A percentile compares a stretch with the other conserved stretches of the same genome.
phyloP scores from a whole-genome alignment of 2,329 filamentous ascomycete genomes.

The Trichoderma lentiforme region DNA sequence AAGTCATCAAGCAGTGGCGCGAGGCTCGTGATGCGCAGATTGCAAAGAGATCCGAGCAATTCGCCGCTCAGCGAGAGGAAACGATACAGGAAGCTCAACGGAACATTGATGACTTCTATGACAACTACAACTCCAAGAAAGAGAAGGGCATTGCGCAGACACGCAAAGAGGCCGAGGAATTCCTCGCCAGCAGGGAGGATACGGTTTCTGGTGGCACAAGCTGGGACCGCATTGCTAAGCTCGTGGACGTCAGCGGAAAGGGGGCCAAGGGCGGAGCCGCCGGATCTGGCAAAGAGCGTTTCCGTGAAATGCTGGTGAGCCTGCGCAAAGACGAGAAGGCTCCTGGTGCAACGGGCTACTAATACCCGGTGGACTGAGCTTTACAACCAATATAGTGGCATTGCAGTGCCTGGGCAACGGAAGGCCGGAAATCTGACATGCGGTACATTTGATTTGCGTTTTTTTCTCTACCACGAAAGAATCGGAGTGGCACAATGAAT shows the following conservation, averaged over 20 bases:
- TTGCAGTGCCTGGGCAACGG: neutral
- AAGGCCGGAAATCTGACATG: constrained; percentile 6
- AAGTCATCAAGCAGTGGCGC: constrained; percentile 89
- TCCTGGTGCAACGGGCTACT: constrained; percentile 63
- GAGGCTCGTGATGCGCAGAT: constrained; percentile 81
- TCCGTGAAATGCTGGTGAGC: constrained; percentile 83
- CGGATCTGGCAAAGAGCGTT: constrained; percentile 92
- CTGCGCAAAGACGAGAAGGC: constrained; percentile 92
- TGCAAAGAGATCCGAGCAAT: constrained; percentile 79
- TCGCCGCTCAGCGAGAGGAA: constrained; percentile 75
- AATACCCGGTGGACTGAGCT: constrained; percentile 23
- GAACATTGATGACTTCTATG: constrained; percentile 98
- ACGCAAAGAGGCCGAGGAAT: constrained; percentile 87
- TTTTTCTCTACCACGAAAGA: constrained; percentile 21
- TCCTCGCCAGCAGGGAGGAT: constrained; percentile 83
- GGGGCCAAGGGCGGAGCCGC: constrained; percentile 79
- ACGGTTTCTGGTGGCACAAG: constrained; percentile 92
- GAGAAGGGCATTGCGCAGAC: constrained; percentile 91
- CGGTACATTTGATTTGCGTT: constrained; percentile 8
- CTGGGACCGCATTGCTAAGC: constrained; percentile 97
- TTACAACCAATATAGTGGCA: constrained; percentile 1
- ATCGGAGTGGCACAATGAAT: constrained; percentile 31
- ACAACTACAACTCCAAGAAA: constrained; percentile 98
- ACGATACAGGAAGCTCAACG: constrained; percentile 86
- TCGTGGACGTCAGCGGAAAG: constrained; percentile 97